phyloP scores from a whole-genome alignment of 306 rosid genomes.

The Ziziphus jujuba region DNA sequence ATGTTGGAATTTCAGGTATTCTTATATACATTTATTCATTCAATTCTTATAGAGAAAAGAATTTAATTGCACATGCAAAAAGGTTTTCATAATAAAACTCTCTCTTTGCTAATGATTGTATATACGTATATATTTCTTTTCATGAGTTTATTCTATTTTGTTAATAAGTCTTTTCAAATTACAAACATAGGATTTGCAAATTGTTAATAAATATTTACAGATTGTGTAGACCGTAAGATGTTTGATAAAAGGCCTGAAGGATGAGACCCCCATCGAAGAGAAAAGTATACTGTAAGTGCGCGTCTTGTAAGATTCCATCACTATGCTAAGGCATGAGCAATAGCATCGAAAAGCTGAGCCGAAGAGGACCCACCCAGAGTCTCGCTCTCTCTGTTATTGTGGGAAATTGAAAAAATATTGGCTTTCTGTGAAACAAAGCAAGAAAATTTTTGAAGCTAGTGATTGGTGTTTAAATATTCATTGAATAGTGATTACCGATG shows the following conservation, averaged over 20 bases:
- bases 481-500: conserved; percentile 16
- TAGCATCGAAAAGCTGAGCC: conserved; percentile 14
- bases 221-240: neutral
- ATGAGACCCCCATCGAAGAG: neutral
- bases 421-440: neutral
- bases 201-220: too few species aligned
- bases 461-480: neutral
- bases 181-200: too few species aligned
- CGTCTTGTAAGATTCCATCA: conserved; percentile 15
- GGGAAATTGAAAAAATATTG: conserved; percentile 5
- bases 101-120: too few species aligned
- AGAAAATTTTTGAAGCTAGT: neutral
- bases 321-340: conserved; percentile 10
- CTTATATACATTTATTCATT: too few species aligned
- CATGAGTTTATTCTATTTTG: too few species aligned
- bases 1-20: too few species aligned
- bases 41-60: too few species aligned
- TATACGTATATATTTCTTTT: too few species aligned
- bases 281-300: neutral
- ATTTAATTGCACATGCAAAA: too few species aligned
- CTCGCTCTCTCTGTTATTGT: neutral
- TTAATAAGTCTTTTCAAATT: too few species aligned
- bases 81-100: too few species aligned
- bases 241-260: neutral
- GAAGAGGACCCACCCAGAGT: conserved; percentile 10